Evolutionary conservation across 345 rosid genomes (phyloP).

Genomic region (Erodium maritimum): DNA sequence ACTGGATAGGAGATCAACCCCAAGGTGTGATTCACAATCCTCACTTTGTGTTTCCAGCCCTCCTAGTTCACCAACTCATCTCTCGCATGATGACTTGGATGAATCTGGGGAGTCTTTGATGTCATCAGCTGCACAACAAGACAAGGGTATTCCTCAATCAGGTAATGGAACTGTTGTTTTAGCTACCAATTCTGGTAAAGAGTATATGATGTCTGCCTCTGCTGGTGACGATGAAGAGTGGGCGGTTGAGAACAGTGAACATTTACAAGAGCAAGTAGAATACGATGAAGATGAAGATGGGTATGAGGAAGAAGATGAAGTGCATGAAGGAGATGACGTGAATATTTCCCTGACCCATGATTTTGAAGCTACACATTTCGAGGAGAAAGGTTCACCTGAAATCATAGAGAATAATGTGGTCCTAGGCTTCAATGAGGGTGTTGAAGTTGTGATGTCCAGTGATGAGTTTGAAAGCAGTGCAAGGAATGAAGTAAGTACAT

Average conservation of each 20-base stretch:
- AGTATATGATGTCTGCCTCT: slow-evolving; percentile 36
- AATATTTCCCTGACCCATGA: slow-evolving; percentile 42
- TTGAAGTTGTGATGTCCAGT: slow-evolving; percentile 68
- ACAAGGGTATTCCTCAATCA: slow-evolving; percentile 25
- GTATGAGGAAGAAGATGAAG: slow-evolving; percentile 73
- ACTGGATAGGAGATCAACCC: slow-evolving; percentile 32
- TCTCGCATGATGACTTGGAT: slow-evolving; percentile 94
- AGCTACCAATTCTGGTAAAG: slow-evolving; percentile 33
- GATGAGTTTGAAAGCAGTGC: slow-evolving; percentile 62
- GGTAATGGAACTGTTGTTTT: slow-evolving; percentile 25
- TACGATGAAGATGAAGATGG: slow-evolving; percentile 92
- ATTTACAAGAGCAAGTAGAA: slow-evolving; percentile 80
- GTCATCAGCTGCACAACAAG: slow-evolving; percentile 34
- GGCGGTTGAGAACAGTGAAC: slow-evolving; percentile 50
- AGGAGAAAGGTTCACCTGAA: slow-evolving; percentile 40
- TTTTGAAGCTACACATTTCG: slow-evolving; percentile 47
- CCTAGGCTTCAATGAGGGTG: slow-evolving; percentile 79
- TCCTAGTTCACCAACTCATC: slow-evolving; percentile 76
- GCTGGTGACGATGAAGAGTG: slow-evolving; percentile 82
- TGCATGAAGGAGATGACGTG: slow-evolving; percentile 58
- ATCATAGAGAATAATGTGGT: slow-evolving; percentile 45
- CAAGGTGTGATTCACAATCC: slow-evolving; percentile 82
- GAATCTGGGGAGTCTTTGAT: slow-evolving; percentile 54
- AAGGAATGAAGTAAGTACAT: slow-evolving; percentile 31
- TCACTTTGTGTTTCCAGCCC: slow-evolving; percentile 89